Percentiles rank a stretch among this genome's conserved stretches.
phyloP scores from a whole-genome alignment of 23 red algal species.

The Pyropia haitanensis region DNA sequence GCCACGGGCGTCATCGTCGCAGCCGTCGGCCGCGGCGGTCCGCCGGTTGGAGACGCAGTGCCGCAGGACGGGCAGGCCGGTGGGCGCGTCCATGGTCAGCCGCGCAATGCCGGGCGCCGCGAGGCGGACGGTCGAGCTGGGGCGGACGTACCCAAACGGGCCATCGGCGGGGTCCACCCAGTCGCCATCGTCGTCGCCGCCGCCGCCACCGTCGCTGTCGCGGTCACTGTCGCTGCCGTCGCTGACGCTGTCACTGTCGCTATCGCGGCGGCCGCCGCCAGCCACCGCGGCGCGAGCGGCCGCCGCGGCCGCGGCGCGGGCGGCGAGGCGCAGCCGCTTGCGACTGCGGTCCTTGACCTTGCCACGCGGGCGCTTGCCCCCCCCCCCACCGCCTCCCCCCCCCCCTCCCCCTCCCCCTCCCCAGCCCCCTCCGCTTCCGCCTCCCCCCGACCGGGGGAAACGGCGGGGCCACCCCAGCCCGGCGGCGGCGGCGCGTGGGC shows the following conservation, averaged over 20 bases:
- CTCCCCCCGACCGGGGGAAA: too few species aligned
- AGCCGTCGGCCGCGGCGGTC: background rate
- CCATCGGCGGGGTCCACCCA: too few species aligned
- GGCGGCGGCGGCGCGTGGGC: background rate
- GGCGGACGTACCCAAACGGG: too few species aligned
- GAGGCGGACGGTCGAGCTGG: background rate
- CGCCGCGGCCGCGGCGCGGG: background rate
- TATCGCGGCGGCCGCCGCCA: too few species aligned
- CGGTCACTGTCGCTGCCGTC: too few species aligned
- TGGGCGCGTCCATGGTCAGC: constrained; percentile 17
- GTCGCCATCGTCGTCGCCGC: too few species aligned
- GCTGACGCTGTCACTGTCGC: too few species aligned
- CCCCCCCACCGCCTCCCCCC: background rate
- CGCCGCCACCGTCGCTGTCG: too few species aligned
- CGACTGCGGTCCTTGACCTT: too few species aligned
- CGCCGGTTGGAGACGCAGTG: constrained; percentile 12
- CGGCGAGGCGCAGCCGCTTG: background rate
- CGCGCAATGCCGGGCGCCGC: constrained; percentile 17
- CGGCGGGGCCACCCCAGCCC: too few species aligned
- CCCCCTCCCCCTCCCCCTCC: background rate
- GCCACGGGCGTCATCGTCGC: background rate
- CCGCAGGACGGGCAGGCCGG: constrained; percentile 8
- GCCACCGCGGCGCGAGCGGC: background rate
- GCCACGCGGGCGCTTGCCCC: too few species aligned
- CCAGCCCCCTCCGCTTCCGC: background rate